Conservation (phyloP, 2,329 filamentous ascomycete genomes). For the Capronia epimyces region DNA sequence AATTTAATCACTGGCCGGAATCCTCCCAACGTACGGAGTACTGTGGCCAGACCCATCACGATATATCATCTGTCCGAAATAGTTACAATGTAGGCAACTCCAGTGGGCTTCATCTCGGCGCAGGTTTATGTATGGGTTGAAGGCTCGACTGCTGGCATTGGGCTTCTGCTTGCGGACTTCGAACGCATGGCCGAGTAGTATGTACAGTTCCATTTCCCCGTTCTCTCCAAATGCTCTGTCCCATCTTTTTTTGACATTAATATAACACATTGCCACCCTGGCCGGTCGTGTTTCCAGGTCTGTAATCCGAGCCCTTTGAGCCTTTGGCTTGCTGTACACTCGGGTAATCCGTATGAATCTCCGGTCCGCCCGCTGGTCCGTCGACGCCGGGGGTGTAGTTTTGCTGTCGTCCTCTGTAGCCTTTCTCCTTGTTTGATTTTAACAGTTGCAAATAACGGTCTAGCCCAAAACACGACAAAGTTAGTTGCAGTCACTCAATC, state of each 20-base stretch:
- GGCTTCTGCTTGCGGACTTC: too few species aligned
- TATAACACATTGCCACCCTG: conserved; percentile 23
- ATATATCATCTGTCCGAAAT: too few species aligned
- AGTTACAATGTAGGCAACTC: too few species aligned
- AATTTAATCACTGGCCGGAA: too few species aligned
- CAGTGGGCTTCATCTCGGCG: too few species aligned
- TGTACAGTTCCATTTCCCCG: conserved; percentile 9
- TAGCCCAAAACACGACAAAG: conserved; percentile 30
- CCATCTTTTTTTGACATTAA: conserved; percentile 1
- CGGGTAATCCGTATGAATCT: conserved; percentile 27
- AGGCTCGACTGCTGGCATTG: too few species aligned
- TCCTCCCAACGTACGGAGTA: too few species aligned
- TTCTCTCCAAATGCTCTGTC: not conserved
- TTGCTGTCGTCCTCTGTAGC: conserved; percentile 60
- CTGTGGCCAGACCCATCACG: too few species aligned
- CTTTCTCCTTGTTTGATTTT: conserved; percentile 58
- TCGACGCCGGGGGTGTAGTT: conserved; percentile 47
- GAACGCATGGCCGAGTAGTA: not conserved
- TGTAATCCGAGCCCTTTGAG: conserved; percentile 24
- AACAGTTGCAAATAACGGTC: conserved; percentile 62
- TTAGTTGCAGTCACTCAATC: not conserved
- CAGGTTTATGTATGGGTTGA: too few species aligned
- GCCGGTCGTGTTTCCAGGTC: conserved; percentile 27
- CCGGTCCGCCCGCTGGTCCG: conserved; percentile 23
- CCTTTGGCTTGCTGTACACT: conserved; percentile 27